Evolutionary conservation across 768 basidiomycete species (phyloP).

Genomic region (Podaxis sp.): DNA sequence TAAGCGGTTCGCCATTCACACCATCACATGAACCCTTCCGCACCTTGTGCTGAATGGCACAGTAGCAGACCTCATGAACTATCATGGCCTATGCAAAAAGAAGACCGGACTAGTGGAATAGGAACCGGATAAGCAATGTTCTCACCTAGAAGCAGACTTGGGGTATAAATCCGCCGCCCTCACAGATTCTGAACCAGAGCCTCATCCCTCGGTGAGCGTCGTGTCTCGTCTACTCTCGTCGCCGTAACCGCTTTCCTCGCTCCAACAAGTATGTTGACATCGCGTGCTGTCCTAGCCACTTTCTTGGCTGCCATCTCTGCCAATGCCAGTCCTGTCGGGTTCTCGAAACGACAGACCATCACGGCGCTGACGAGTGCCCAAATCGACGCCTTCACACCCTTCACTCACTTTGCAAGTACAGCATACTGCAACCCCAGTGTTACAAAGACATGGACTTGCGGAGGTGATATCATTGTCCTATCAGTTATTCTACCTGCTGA

Average conservation of each 20-base stretch:
- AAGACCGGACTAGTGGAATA: background rate
- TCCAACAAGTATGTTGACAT: background rate
- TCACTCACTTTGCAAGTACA: slow-evolving; percentile 43
- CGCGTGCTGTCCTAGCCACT: background rate
- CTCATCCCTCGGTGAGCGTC: background rate
- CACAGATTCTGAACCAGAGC: background rate
- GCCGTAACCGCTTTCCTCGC: background rate
- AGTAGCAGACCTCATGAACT: background rate
- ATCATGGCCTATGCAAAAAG: background rate
- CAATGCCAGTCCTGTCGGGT: background rate
- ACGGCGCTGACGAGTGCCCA: slow-evolving; percentile 32
- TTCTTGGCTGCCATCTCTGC: background rate
- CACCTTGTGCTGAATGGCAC: background rate
- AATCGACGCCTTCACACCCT: slow-evolving; percentile 38
- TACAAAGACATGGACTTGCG: slow-evolving; percentile 50
- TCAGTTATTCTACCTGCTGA: background rate
- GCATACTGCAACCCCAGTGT: slow-evolving; percentile 41
- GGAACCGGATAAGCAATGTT: background rate
- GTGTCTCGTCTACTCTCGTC: background rate
- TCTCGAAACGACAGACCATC: slow-evolving; percentile 20
- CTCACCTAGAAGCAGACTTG: background rate
- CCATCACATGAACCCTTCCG: background rate
- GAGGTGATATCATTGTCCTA: slow-evolving; percentile 29
- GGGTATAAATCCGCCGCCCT: background rate
- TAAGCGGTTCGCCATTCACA: slow-evolving; percentile 1